Evolutionary conservation across 495 filamentous ascomycete species (phyloP), one percentile per base, ranked within the genome.

Genomic region (Podospora bellae-mahoneyi): DNA sequence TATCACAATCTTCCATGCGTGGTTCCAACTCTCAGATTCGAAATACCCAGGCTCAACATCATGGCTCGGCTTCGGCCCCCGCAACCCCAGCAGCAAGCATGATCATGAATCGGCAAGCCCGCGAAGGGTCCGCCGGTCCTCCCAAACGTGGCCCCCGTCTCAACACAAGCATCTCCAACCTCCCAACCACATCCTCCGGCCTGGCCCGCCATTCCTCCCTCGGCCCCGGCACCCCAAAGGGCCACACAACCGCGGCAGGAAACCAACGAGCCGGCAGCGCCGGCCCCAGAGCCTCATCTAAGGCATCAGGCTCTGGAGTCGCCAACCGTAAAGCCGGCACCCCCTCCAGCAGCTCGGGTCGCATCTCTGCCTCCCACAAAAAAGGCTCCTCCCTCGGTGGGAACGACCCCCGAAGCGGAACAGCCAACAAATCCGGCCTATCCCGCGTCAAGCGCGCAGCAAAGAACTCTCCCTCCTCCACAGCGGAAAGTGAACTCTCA

Each of bases 151-250:
- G 88, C 1, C 91, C 91, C 15, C 90, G 91, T 5, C 78, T 91
- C 3, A 92, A 88, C 72, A 79, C 83, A 27, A 84, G 86, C 18
- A 75, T 93, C 7, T 86, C 89, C 23, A 86, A 83, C 15, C 77
- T 93, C 2, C 91, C 92, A 0, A 76, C 84, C 0, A 85, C 89
- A 3, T 89, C 91, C 0, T 93, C 92, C 60, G 87, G 86, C 34
- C 84, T 96, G 4, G 87, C 82, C 2, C 88, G 93, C 0, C 93
- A 96, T 76, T 87, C 91, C 0, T 96, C 92, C 2, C 78, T 94
- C 5, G 92, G 92, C 3, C 93, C 92, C 0, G 90, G 91, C 7
- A 97, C 92, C 3, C 93, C 93, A n/a, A 95, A 95, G 78, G 84
- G 86, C 2, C 69, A 70, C 39, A 66, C 71, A 0, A 90, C 91